Evolutionary conservation across 1,284 basidiomycete species (phyloP), one percentile per base, ranked within the genome.

Genomic region (Heterobasidion occidentale): DNA sequence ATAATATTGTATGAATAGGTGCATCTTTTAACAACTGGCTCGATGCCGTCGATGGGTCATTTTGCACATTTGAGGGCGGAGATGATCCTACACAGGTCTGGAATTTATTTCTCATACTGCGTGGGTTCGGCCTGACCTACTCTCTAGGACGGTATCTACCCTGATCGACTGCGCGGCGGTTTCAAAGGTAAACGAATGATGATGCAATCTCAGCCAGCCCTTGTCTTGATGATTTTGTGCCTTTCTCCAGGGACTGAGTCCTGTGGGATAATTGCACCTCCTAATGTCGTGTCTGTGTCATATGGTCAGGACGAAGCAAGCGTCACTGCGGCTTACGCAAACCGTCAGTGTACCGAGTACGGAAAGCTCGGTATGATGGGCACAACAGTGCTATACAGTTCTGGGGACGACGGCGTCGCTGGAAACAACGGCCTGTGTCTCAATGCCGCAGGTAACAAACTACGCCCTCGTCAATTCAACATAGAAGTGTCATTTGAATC

Each of bases 1-100:
- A 50, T 9, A 34, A 9, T 36, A 35, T 20, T 14, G 55, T 50
- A 45, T 17, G 20, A 46, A 17, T 33, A 77, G 77, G 77, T 46
- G 77, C 70, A 47, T 75, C 71, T 3, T 77, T 78, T 61, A 68
- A 77, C 65, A 76, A 74, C 60, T 71, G 72, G 59, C 69, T 80
- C 9, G 77, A 80, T 60, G 73, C 74, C 7, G 64, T 77, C 12
- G 80, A 80, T 57, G 71, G 67, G 2, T 70, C 73, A 1, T 88
- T 77, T 69, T 87, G 86, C 61, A 77, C 74, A 0, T 85, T 78
- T 54, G 75, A 82, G 56, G 83, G 83, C 3, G 83, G 83, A 2
- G 82, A 87, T 46, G 78, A 83, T 62, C 75, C 76, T 7, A 64
- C 38, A 3, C 60, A 70, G 55, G 76, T 72, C 38, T n/a, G 11